Percentiles rank a stretch among this genome's conserved stretches.
Conservation (phyloP, 192 early-diverging fungal genomes). For the Bifiguratus adelaidae region DNA sequence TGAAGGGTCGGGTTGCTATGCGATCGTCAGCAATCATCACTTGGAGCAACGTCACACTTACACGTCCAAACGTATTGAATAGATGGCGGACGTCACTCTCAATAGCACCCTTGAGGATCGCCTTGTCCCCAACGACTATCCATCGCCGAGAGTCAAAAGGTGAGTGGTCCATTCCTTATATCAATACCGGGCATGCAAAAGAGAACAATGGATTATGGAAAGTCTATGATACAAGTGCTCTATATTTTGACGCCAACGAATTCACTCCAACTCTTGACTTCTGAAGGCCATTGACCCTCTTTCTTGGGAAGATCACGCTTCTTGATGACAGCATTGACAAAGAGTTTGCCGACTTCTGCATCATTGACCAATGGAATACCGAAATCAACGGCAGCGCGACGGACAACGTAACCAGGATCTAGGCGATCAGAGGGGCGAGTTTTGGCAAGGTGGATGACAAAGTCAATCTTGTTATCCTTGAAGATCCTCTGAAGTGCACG, state of each 20-base stretch:
- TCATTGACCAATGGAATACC: slow-evolving; percentile 94
- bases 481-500: slow-evolving; percentile 45
- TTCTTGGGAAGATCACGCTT: slow-evolving; percentile 4
- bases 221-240: not conserved
- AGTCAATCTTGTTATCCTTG: slow-evolving; percentile 49
- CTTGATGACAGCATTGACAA: slow-evolving; percentile 62
- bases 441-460: slow-evolving; percentile 63
- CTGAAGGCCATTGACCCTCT: slow-evolving; percentile 40
- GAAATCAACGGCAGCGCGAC: slow-evolving; percentile 94
- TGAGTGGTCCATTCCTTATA: no score
- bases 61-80: not conserved
- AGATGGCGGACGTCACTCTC: not conserved
- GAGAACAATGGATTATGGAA: no score
- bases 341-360: slow-evolving; percentile 85
- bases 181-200: no score
- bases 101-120: not conserved
- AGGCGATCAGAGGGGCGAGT: slow-evolving; percentile 43
- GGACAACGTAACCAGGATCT: slow-evolving; percentile 67
- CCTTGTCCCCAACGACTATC: not conserved
- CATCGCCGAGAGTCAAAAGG: not conserved
- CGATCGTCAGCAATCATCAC: not conserved
- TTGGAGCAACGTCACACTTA: not conserved
- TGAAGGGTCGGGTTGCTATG: not conserved
- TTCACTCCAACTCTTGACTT: slow-evolving; percentile 60
- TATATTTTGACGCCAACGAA: slow-evolving; percentile 46